phyloP scores from a whole-genome alignment of 768 basidiomycete genomes.

The Termitomyces sp. region DNA sequence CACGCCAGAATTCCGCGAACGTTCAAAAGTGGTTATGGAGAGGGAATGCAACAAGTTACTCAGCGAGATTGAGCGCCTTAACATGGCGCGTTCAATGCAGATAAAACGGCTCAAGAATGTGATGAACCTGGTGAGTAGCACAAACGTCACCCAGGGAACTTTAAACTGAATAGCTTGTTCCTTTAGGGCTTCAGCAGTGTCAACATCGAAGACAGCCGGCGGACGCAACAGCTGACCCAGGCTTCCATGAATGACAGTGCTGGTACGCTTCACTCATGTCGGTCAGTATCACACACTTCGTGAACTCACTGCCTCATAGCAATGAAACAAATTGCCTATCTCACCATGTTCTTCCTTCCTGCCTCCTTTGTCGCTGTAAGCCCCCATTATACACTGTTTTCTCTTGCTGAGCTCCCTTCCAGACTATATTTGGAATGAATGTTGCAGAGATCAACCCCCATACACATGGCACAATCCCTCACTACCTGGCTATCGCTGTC shows the following conservation, averaged over 20 bases:
- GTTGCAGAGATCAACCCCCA: conserved; percentile 32
- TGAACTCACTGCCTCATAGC: conserved; percentile 17
- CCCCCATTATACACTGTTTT: not conserved
- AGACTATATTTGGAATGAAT: conserved; percentile 58
- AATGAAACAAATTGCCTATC: conserved; percentile 49
- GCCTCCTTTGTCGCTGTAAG: conserved; percentile 42
- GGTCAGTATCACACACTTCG: not conserved
- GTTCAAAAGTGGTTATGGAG: conserved; percentile 22
- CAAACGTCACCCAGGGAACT: not conserved
- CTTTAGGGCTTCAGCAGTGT: conserved; percentile 40
- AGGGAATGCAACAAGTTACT: conserved; percentile 43
- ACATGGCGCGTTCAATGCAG: conserved; percentile 34
- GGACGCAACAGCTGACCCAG: conserved; percentile 33
- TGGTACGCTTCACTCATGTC: conserved; percentile 17
- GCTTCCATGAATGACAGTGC: conserved; percentile 38
- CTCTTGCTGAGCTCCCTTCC: not conserved
- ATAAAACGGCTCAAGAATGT: conserved; percentile 43
- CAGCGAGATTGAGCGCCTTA: conserved; percentile 43
- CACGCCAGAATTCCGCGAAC: conserved; percentile 9
- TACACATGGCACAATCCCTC: conserved; percentile 24
- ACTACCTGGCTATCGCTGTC: conserved; percentile 33
- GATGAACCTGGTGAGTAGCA: conserved; percentile 35
- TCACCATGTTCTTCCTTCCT: conserved; percentile 60
- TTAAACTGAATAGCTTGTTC: not conserved
- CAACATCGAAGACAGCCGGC: conserved; percentile 41